Conservation (phyloP, 305 asterid species). For the Salvia sclarea region DNA sequence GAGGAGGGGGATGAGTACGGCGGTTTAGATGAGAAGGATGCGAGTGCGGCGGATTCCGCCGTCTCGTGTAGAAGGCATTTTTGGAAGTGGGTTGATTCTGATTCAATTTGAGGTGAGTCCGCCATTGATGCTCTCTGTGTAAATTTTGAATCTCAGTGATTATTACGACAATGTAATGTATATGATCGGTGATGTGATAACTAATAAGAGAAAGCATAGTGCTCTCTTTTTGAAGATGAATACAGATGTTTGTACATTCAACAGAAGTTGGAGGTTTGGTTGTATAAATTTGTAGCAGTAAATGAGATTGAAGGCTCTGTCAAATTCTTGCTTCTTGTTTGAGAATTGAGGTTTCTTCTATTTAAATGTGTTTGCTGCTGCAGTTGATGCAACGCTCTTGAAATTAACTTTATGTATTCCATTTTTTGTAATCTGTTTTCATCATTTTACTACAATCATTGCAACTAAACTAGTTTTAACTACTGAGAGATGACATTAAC, state of each 20-base stretch:
- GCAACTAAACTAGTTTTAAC: too few relatives aligned
- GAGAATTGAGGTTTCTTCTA: background rate
- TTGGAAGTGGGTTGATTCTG: constrained; percentile 86
- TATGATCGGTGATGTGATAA: constrained; percentile 18
- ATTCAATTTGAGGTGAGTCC: constrained; percentile 56
- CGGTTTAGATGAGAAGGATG: constrained; percentile 38
- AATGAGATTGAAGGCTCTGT: background rate
- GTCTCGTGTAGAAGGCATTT: constrained; percentile 83
- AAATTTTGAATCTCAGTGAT: constrained; percentile 22
- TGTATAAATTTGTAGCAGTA: background rate
- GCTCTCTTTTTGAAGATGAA: background rate
- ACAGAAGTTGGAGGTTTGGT: background rate
- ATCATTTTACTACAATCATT: too few relatives aligned
- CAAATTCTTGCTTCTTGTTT: background rate
- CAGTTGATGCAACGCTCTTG: too few relatives aligned
- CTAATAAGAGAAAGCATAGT: background rate
- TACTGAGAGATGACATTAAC: too few relatives aligned
- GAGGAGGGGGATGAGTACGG: constrained; percentile 79
- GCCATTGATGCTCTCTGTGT: constrained; percentile 8
- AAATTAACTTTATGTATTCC: too few relatives aligned
- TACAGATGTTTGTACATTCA: background rate
- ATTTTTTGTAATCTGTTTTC: too few relatives aligned
- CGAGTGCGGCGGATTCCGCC: constrained; percentile 54
- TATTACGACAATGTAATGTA: constrained; percentile 16
- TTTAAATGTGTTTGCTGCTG: background rate